These are phyloP conservation scores for Cercospora sesami DNA, from an alignment of 2,329 filamentous ascomycete species.

Conservation along the genomic window DNA sequence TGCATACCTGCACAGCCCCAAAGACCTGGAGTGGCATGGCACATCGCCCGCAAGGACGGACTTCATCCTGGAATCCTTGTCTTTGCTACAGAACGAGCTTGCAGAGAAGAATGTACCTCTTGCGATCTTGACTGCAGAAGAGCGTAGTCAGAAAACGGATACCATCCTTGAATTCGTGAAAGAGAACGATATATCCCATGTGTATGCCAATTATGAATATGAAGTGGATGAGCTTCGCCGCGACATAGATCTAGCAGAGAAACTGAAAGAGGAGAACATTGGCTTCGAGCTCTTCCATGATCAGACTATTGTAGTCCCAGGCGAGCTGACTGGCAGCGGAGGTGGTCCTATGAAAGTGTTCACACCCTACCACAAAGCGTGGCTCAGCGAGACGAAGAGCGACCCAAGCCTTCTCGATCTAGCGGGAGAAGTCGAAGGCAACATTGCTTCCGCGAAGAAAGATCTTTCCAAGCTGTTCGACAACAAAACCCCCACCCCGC, in stretches of 20 bases:
- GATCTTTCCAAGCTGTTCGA: conserved; percentile 61
- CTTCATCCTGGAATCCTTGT: conserved; percentile 50
- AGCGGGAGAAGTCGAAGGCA: conserved; percentile 44
- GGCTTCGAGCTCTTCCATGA: conserved; percentile 51
- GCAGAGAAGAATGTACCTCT: conserved; percentile 53
- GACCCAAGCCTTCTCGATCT: conserved; percentile 48
- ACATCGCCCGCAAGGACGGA: conserved; percentile 52
- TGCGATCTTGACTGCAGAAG: conserved; percentile 46
- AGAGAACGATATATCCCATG: conserved; percentile 48
- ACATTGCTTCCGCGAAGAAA: conserved; percentile 48
- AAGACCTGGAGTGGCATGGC: conserved; percentile 54
- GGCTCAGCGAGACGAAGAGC: conserved; percentile 47
- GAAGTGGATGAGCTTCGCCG: conserved; percentile 82
- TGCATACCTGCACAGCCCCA: conserved; percentile 50
- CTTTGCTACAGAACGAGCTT: conserved; percentile 49
- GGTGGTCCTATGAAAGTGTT: conserved; percentile 55
- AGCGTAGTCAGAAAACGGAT: conserved; percentile 46
- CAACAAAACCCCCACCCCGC: conserved; percentile 43
- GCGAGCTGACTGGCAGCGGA: conserved; percentile 43
- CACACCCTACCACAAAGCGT: conserved; percentile 52
- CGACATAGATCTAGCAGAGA: conserved; percentile 48
- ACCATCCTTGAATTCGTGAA: conserved; percentile 47
- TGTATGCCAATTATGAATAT: conserved; percentile 69
- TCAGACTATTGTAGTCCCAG: conserved; percentile 52
- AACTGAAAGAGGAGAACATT: conserved; percentile 39